Conservation (phyloP, 345 rosid species). For the Eutrema heterophyllum region DNA sequence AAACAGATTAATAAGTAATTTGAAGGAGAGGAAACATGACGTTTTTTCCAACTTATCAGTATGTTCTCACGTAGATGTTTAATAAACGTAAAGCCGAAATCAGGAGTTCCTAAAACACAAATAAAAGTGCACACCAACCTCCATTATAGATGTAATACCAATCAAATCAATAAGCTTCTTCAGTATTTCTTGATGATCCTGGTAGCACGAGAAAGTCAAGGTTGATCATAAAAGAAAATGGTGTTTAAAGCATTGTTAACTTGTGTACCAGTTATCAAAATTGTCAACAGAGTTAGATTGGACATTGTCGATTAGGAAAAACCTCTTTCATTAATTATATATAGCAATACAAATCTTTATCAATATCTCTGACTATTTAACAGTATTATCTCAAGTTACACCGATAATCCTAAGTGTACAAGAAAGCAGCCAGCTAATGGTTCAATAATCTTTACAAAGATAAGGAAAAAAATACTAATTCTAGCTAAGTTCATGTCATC, state of each 20-base stretch:
- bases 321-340: neutral
- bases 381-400: constrained; percentile 5
- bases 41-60: constrained; percentile 1
- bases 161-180: constrained; percentile 71
- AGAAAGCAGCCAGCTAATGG: constrained; percentile 8
- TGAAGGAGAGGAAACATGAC: neutral
- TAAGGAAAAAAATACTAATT: neutral
- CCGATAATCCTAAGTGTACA: constrained; percentile 4
- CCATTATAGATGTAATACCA: constrained; percentile 94
- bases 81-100: neutral
- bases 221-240: constrained; percentile 11
- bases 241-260: constrained; percentile 1
- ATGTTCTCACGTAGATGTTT: neutral
- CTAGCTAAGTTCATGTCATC: constrained; percentile 7
- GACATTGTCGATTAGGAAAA: constrained; percentile 13
- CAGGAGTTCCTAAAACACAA: neutral
- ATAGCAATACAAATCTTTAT: neutral
- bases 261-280: neutral
- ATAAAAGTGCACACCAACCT: constrained; percentile 48
- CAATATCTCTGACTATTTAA: neutral
- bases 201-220: constrained; percentile 28
- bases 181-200: constrained; percentile 77
- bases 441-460: neutral
- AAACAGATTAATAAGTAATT: constrained; percentile 10
- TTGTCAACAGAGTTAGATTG: neutral